Evolutionary conservation across 2,329 filamentous ascomycete species (phyloP).

Genomic region (Colletotrichum navitas): DNA sequence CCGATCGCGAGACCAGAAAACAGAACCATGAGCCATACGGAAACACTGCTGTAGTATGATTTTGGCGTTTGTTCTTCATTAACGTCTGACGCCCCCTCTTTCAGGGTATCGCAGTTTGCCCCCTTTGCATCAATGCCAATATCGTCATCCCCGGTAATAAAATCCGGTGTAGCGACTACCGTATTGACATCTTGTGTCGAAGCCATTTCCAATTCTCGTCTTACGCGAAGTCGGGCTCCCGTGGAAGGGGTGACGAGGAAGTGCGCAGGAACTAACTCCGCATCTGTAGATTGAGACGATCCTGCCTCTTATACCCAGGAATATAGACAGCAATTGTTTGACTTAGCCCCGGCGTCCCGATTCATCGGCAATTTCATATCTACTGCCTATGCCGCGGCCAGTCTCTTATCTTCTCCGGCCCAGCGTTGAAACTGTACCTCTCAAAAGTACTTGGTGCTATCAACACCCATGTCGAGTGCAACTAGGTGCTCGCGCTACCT

Average conservation of each 20-base stretch:
- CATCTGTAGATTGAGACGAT: not conserved
- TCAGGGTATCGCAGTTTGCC: not conserved
- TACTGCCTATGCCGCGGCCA: not conserved
- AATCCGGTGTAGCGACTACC: too few species aligned
- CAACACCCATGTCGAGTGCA: conserved; percentile 25
- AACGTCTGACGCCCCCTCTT: not conserved
- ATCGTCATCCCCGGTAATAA: not conserved
- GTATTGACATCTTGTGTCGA: not conserved
- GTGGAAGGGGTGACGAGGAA: not conserved
- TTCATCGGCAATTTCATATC: not conserved
- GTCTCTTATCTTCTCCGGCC: conserved; percentile 26
- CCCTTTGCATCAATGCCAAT: not conserved
- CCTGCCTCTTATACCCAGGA: not conserved
- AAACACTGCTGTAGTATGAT: conserved; percentile 54
- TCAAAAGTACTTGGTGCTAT: conserved; percentile 26
- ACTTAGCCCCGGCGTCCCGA: not conserved
- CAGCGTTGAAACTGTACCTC: conserved; percentile 21
- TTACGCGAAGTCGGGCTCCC: not conserved
- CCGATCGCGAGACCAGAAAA: conserved; percentile 61
- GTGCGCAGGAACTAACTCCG: too few species aligned
- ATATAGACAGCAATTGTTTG: not conserved
- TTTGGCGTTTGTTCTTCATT: conserved; percentile 42
- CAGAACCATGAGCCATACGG: conserved; percentile 58
- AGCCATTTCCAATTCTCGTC: not conserved
- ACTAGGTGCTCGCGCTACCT: not conserved